Evolutionary conservation across 768 basidiomycete genomes (phyloP), one percentile per base, ranked within the genome.

Genomic region (Scleroderma citrinum): DNA sequence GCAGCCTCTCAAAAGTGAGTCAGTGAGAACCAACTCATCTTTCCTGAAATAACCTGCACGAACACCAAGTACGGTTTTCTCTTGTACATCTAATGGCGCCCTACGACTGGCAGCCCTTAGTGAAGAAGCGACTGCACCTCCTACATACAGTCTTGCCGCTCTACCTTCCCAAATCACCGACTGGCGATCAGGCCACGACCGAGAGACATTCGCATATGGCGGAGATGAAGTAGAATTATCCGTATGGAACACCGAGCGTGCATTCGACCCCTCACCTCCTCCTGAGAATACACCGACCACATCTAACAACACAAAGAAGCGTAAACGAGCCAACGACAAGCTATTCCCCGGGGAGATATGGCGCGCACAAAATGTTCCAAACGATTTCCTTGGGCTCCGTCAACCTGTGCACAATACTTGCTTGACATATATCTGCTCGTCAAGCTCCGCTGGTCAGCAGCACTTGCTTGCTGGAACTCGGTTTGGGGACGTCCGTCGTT

Each of bases 181-280:
- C 47, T 89, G 87, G 85, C 73, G 74, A 29, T 58, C 88, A 20
- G 78, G 81, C 1, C 59, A 69, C 16, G 69, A 77, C 50, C 68
- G 67, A 3, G 61, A 72, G 31, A 76, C 75, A 0, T 92, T 93
- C 68, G 76, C 82, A 2, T 92, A 91, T 53, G 91, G 85, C 12
- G 91, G 91, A 2, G 82, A 92, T 53, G 91, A 93, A 65, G 87
- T 93, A 16, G 87, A 91, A 49, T 63, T 87, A 2, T 92, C 89
- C 2, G 59, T 92, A 3, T 93, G 91, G 91, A 71, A 86, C 59
- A 75, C 77, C 7, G 84, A 90, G 58, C 56, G 73, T 65, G 60
- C 87, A 66, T 72, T 78, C 62, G 52, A 61, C 41, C 26, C 65
- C 21, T 19, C 63, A 8, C 50, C 63, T 3, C 43, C 56, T 19